These are phyloP conservation scores for Chrysoporthe cubensis DNA, from an alignment of 2,329 filamentous ascomycete species.

Conservation along the genomic window DNA sequence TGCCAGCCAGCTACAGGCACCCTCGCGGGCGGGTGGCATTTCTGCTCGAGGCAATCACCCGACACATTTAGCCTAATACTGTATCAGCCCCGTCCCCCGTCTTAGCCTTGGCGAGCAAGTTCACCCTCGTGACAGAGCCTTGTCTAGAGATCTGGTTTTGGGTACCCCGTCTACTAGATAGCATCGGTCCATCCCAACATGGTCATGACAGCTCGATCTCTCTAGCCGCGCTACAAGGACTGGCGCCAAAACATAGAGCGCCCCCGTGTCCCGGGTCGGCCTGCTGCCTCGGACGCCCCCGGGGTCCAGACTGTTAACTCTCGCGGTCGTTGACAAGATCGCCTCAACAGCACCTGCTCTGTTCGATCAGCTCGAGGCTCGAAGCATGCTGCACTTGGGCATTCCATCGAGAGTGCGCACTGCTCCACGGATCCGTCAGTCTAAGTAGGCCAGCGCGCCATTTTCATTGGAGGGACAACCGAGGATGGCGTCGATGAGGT, in stretches of 20 bases:
- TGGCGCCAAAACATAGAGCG: not conserved
- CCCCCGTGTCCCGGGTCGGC: not conserved
- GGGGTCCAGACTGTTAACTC: not conserved
- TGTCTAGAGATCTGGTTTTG: not conserved
- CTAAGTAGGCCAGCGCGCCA: too few relatives aligned
- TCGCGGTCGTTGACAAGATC: not conserved
- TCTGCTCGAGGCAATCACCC: not conserved
- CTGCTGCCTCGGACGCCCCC: not conserved
- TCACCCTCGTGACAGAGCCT: not conserved
- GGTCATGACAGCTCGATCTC: not conserved
- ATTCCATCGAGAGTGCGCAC: too few relatives aligned
- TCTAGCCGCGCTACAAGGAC: not conserved
- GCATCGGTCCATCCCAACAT: not conserved
- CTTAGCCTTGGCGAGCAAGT: not conserved
- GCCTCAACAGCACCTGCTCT: not conserved
- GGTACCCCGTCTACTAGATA: not conserved
- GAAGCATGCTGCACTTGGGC: not conserved
- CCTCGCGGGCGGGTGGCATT: not conserved
- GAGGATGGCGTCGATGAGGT: conserved; percentile 6
- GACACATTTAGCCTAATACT: conserved; percentile 1
- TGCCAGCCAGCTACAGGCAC: not conserved
- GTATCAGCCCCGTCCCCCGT: not conserved
- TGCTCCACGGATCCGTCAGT: too few relatives aligned
- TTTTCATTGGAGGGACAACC: not conserved
- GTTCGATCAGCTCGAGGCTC: not conserved